Percentiles rank a stretch among this genome's conserved stretches.
Conservation (phyloP, 805 yeast species). For the Candida namnaoensis region DNA sequence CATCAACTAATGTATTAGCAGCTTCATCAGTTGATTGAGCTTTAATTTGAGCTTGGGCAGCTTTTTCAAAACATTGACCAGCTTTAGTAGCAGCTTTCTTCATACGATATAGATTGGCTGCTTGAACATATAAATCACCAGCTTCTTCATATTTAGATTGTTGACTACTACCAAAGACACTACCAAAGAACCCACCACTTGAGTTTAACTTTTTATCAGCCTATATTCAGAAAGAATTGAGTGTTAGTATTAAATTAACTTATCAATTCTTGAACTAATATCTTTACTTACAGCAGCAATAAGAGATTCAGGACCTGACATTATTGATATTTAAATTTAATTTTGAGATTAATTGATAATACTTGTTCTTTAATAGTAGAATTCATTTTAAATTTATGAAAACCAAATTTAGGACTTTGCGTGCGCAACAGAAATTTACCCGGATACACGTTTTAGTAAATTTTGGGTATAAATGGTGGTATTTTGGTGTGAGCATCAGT, state of each 20-base stretch:
- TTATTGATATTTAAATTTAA: background rate
- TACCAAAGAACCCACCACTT: conserved; percentile 57
- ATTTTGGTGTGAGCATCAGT: no score
- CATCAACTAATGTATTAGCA: conserved; percentile 83
- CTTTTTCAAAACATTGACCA: conserved; percentile 77
- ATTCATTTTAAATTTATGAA: no score
- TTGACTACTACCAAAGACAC: conserved; percentile 55
- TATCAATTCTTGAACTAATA: background rate
- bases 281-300: conserved; percentile 10
- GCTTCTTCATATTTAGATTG: conserved; percentile 80
- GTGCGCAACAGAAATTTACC: no score
- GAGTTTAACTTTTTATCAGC: conserved; percentile 68
- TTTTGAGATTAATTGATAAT: no score
- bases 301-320: conserved; percentile 17
- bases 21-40: conserved; percentile 84
- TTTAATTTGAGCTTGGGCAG: conserved; percentile 70
- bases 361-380: no score
- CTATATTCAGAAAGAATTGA: conserved; percentile 19
- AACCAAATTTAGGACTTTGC: no score
- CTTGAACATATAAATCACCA: conserved; percentile 80
- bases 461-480: no score
- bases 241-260: no score
- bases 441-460: no score
- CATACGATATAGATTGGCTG: conserved; percentile 83
- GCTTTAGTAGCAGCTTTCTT: conserved; percentile 68